These are phyloP conservation scores for Brassica hybrid DNA, from an alignment of 441 rosid species.

Conservation along the genomic window DNA sequence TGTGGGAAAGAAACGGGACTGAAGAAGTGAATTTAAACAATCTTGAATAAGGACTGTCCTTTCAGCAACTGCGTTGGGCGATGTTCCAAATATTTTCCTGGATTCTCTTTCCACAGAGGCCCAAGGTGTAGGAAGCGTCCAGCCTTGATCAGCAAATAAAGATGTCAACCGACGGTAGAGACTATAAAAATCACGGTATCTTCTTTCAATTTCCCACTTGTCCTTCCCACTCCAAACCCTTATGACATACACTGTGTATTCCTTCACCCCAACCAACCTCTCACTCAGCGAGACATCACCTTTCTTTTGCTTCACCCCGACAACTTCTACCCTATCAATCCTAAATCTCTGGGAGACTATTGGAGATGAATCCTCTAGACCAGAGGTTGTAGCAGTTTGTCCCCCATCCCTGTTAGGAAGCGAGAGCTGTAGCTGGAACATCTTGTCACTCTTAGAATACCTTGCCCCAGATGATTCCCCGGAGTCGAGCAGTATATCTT, in stretches of 20 bases:
- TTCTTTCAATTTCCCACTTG: slow-evolving; percentile 91
- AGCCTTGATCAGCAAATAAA: slow-evolving; percentile 73
- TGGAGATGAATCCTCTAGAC: slow-evolving; percentile 52
- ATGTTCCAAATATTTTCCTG: slow-evolving; percentile 81
- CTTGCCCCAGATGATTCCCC: slow-evolving; percentile 75
- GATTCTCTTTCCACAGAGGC: slow-evolving; percentile 84
- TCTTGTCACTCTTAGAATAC: slow-evolving; percentile 58
- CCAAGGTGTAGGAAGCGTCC: slow-evolving; percentile 92
- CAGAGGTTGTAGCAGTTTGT: slow-evolving; percentile 80
- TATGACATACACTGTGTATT: slow-evolving; percentile 82
- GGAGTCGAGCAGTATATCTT: slow-evolving; percentile 88
- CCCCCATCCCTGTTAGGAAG: slow-evolving; percentile 77
- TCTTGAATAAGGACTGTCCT: slow-evolving; percentile 90
- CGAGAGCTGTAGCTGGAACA: slow-evolving; percentile 57
- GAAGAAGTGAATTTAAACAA: slow-evolving; percentile 74
- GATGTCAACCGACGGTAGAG: slow-evolving; percentile 84
- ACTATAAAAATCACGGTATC: slow-evolving; percentile 92
- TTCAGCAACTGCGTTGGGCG: slow-evolving; percentile 83
- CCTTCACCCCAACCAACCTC: slow-evolving; percentile 95
- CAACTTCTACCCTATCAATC: slow-evolving; percentile 84
- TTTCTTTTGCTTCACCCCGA: slow-evolving; percentile 91
- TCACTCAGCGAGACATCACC: slow-evolving; percentile 94
- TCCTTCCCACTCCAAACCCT: slow-evolving; percentile 81
- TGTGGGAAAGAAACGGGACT: slow-evolving; percentile 59
- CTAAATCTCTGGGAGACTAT: slow-evolving; percentile 46